Percentiles rank a stretch among this genome's conserved stretches.
These are phyloP conservation scores for Epicoccum sorghinum DNA, from an alignment of 2,329 filamentous ascomycete species.

Conservation along the genomic window DNA sequence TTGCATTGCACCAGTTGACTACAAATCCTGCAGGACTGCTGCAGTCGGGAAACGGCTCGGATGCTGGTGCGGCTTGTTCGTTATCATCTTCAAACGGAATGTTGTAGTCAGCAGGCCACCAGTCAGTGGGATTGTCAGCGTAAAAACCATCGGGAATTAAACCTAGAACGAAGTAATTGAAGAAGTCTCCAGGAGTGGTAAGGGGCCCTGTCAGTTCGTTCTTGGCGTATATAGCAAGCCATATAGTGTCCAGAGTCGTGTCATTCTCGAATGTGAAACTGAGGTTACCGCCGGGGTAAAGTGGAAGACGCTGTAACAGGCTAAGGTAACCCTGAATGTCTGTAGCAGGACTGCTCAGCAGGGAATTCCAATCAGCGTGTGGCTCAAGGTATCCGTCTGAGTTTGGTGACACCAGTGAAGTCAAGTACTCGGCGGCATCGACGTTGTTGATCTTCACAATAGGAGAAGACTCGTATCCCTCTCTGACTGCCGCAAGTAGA, in stretches of 20 bases:
- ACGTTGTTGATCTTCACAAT: constrained; percentile 36
- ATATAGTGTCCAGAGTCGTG: constrained; percentile 19
- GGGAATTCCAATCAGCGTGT: constrained; percentile 52
- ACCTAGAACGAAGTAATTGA: constrained; percentile 52
- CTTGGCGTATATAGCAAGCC: constrained; percentile 32
- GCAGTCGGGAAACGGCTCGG: background rate
- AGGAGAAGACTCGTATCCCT: constrained; percentile 31
- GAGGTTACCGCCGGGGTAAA: constrained; percentile 45
- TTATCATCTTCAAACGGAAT: background rate
- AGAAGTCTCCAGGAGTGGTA: constrained; percentile 52
- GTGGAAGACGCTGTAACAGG: constrained; percentile 27
- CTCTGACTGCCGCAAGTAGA: constrained; percentile 27
- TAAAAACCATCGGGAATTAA: constrained; percentile 21
- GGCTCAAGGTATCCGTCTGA: constrained; percentile 47
- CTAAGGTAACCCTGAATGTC: constrained; percentile 25
- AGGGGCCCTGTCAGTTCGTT: constrained; percentile 36
- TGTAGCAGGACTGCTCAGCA: constrained; percentile 28
- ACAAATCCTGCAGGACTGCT: background rate
- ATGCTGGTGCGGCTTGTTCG: constrained; percentile 11
- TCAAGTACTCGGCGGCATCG: constrained; percentile 32
- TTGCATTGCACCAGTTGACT: constrained; percentile 22
- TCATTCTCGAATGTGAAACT: constrained; percentile 36
- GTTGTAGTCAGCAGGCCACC: background rate
- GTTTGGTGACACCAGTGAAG: constrained; percentile 34
- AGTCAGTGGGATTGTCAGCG: too few species aligned